Evolutionary conservation across 2,329 filamentous ascomycete genomes (phyloP).

Genomic region (Didymella segeticola): DNA sequence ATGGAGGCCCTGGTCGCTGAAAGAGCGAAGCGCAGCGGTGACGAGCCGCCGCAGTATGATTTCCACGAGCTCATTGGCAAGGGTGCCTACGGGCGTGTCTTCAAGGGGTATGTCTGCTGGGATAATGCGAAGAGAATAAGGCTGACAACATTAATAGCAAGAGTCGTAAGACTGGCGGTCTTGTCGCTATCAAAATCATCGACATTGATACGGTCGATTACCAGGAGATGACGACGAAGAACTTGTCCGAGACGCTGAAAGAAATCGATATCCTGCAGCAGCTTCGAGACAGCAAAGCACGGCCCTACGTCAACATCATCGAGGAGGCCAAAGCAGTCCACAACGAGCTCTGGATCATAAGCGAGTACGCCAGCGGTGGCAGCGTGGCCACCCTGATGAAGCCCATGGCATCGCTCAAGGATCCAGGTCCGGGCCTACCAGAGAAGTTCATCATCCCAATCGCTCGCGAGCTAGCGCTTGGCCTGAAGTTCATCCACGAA

Average conservation of each 20-base stretch:
- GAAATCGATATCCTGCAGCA: constrained; percentile 73
- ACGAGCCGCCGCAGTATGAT: constrained; percentile 69
- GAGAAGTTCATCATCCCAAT: constrained; percentile 70
- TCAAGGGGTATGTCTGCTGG: constrained; percentile 61
- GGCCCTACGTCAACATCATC: constrained; percentile 84
- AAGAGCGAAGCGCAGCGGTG: constrained; percentile 65
- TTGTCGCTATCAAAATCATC: constrained; percentile 82
- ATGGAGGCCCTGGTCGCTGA: constrained; percentile 72
- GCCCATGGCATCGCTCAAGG: constrained; percentile 42
- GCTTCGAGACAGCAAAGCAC: constrained; percentile 74
- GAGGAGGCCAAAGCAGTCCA: constrained; percentile 80
- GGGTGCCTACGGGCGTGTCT: constrained; percentile 76
- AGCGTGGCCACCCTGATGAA: constrained; percentile 74
- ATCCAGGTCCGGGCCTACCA: constrained; percentile 53
- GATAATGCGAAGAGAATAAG: not conserved
- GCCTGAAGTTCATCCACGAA: constrained; percentile 69
- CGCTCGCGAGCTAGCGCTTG: constrained; percentile 67
- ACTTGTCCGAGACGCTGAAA: constrained; percentile 62
- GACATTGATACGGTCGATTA: constrained; percentile 80
- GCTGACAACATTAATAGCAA: constrained; percentile 40
- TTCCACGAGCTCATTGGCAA: constrained; percentile 77
- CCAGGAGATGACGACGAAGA: constrained; percentile 48
- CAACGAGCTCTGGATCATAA: constrained; percentile 85
- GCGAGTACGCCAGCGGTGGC: constrained; percentile 84
- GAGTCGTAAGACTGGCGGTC: constrained; percentile 51